phyloP scores from a whole-genome alignment of 345 rosid genomes.

The Psidium friedrichsthalianum region DNA sequence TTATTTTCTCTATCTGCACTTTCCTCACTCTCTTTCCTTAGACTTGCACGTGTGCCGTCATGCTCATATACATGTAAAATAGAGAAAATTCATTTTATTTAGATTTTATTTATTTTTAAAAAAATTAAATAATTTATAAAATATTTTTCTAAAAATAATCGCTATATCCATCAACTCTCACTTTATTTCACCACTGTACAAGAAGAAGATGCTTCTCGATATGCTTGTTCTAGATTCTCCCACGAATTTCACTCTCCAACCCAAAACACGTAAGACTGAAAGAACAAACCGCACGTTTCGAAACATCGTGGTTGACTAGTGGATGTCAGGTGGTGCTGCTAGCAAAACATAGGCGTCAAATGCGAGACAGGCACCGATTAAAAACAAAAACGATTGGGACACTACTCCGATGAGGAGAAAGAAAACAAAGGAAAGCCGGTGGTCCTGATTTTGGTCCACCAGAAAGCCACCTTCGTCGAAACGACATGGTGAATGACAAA shows the following conservation, averaged over 20 bases:
- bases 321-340: not conserved
- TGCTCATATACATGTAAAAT: not conserved
- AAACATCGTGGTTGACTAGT: not conserved
- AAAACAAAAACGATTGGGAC: not conserved
- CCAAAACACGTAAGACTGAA: not conserved
- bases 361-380: not conserved
- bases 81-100: no score
- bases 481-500: not conserved
- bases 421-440: not conserved
- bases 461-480: not conserved
- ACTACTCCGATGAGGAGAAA: not conserved
- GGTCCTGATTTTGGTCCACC: not conserved
- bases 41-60: not conserved
- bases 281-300: not conserved
- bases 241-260: not conserved
- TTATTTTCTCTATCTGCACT: not conserved
- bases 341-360: not conserved
- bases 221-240: not conserved
- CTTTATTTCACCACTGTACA: no score
- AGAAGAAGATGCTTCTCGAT: no score
- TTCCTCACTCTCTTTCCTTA: not conserved
- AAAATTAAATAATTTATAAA: no score
- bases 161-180: no score
- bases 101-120: no score
- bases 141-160: no score